Conservation (phyloP, 83 land plant genomes). For the Picea mariana region DNA sequence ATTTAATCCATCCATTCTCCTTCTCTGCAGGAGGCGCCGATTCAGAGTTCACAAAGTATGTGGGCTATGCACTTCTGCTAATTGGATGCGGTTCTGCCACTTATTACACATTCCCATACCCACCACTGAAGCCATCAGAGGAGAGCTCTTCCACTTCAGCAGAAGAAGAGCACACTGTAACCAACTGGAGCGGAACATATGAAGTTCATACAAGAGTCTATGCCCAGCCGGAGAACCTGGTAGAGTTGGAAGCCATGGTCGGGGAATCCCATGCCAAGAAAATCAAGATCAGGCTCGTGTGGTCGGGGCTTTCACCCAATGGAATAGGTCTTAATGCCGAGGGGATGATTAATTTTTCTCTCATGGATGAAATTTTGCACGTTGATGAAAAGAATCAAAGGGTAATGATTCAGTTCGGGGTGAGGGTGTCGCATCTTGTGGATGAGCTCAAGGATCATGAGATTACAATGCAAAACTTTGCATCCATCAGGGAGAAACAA, state of each 20-base stretch:
- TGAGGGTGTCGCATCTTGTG: slow-evolving; percentile 86
- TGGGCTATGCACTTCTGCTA: slow-evolving; percentile 63
- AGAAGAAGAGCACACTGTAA: slow-evolving; percentile 52
- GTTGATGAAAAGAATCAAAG: slow-evolving; percentile 71
- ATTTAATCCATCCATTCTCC: neutral
- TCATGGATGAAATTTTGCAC: slow-evolving; percentile 90
- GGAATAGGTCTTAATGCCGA: slow-evolving; percentile 68
- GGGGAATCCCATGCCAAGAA: slow-evolving; percentile 52
- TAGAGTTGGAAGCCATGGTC: slow-evolving; percentile 69
- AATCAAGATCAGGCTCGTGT: slow-evolving; percentile 80
- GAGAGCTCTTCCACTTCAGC: slow-evolving; percentile 33
- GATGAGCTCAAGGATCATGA: slow-evolving; percentile 81
- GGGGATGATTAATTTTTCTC: slow-evolving; percentile 91
- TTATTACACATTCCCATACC: slow-evolving; percentile 66
- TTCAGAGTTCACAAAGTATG: slow-evolving; percentile 57
- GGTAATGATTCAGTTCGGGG: slow-evolving; percentile 90
- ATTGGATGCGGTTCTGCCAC: slow-evolving; percentile 22
- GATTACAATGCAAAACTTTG: slow-evolving; percentile 89
- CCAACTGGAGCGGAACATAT: slow-evolving; percentile 98
- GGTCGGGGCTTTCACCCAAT: slow-evolving; percentile 98
- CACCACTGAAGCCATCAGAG: slow-evolving; percentile 52
- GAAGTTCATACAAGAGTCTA: slow-evolving; percentile 77
- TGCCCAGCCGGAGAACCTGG: slow-evolving; percentile 76
- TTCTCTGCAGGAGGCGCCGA: neutral
- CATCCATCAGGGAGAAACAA: slow-evolving; percentile 96